Evolutionary conservation across 2,329 filamentous ascomycete genomes (phyloP).

Genomic region (Boeremia lycopersici): DNA sequence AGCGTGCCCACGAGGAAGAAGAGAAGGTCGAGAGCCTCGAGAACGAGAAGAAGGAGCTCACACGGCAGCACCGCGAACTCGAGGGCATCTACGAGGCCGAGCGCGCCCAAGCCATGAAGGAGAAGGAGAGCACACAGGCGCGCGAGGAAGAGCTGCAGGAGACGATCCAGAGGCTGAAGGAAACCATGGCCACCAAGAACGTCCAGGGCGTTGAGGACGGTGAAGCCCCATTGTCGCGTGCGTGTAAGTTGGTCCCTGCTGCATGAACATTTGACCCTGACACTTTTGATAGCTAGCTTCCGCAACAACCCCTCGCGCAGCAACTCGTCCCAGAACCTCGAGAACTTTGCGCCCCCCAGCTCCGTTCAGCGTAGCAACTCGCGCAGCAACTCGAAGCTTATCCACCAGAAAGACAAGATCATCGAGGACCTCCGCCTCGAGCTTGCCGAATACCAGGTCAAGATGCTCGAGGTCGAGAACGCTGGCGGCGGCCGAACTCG

Average conservation of each 20-base stretch:
- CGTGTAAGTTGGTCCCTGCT: constrained; percentile 51
- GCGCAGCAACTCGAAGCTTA: constrained; percentile 83
- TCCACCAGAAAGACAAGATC: constrained; percentile 94
- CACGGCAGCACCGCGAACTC: constrained; percentile 85
- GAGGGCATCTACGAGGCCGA: constrained; percentile 93
- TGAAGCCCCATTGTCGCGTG: constrained; percentile 58
- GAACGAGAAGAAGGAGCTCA: constrained; percentile 83
- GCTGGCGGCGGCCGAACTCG: constrained; percentile 84
- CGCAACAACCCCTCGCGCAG: constrained; percentile 51
- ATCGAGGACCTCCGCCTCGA: constrained; percentile 93
- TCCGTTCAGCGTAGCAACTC: constrained; percentile 87
- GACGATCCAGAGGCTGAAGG: constrained; percentile 90
- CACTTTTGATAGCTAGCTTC: constrained; percentile 45
- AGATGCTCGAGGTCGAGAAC: constrained; percentile 92
- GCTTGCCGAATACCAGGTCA: constrained; percentile 93
- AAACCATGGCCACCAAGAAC: constrained; percentile 79
- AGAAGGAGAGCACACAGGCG: constrained; percentile 85
- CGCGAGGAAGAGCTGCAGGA: constrained; percentile 89
- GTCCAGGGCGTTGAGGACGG: constrained; percentile 57
- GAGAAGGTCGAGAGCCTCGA: constrained; percentile 80
- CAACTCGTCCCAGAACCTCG: constrained; percentile 68
- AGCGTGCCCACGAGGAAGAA: constrained; percentile 83
- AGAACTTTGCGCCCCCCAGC: constrained; percentile 87
- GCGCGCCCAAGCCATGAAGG: constrained; percentile 82
- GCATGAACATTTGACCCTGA: constrained; percentile 25